These are phyloP conservation scores for Teratosphaeria viscida DNA, from an alignment of 2,329 filamentous ascomycete genomes.

Conservation along the genomic window DNA sequence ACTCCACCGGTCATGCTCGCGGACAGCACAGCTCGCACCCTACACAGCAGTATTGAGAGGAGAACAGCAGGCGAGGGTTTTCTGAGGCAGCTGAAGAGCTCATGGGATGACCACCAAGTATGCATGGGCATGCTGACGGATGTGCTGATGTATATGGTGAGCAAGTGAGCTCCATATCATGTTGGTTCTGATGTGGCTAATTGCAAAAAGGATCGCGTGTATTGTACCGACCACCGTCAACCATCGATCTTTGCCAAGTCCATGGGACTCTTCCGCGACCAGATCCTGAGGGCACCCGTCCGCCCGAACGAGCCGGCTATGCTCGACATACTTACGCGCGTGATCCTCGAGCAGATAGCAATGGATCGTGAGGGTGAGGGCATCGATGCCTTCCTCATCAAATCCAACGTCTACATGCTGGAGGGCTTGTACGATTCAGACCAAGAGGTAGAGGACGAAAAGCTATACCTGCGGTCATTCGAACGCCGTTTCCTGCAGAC, in stretches of 20 bases:
- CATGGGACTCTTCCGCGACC: slow-evolving; percentile 80
- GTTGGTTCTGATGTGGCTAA: slow-evolving; percentile 13
- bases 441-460: slow-evolving; percentile 64
- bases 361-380: slow-evolving; percentile 87
- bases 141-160: slow-evolving; percentile 79
- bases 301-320: slow-evolving; percentile 42
- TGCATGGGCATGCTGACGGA: slow-evolving; percentile 97
- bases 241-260: slow-evolving; percentile 74
- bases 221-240: slow-evolving; percentile 59
- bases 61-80: slow-evolving; percentile 75
- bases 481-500: slow-evolving; percentile 65
- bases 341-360: slow-evolving; percentile 80
- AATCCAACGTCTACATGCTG: slow-evolving; percentile 79
- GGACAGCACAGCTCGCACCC: slow-evolving; percentile 19
- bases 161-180: slow-evolving; percentile 12
- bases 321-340: slow-evolving; percentile 64
- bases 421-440: slow-evolving; percentile 77
- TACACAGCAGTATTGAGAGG: slow-evolving; percentile 63
- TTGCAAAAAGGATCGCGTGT: slow-evolving; percentile 59
- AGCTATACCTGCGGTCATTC: slow-evolving; percentile 74
- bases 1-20: slow-evolving; percentile 52
- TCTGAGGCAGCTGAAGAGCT: slow-evolving; percentile 60
- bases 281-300: slow-evolving; percentile 59
- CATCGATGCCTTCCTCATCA: slow-evolving; percentile 72
- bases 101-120: slow-evolving; percentile 82